phyloP scores from a whole-genome alignment of 1,284 basidiomycete genomes.

The Peniophora sp. region DNA sequence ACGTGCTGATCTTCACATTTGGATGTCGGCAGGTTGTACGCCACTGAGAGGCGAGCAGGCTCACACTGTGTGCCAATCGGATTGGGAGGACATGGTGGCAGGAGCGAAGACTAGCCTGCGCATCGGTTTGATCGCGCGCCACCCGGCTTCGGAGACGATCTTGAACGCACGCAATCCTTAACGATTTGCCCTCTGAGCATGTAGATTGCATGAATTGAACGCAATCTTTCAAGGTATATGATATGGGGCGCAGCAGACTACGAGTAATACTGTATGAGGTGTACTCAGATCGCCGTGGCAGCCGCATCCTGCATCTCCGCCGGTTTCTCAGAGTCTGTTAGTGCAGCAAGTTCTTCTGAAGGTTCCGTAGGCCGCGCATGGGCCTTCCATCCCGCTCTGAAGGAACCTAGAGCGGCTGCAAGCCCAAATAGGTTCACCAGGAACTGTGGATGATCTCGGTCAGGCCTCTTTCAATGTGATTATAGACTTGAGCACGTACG shows the following conservation, averaged over 20 bases:
- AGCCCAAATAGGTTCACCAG: constrained; percentile 59
- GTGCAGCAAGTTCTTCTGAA: not conserved
- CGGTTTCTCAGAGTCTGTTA: not conserved
- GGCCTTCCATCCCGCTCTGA: constrained; percentile 69
- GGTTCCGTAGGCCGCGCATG: constrained; percentile 43
- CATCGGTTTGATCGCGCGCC: too few relatives aligned
- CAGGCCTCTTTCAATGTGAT: constrained; percentile 1
- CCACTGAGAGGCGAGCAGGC: not conserved
- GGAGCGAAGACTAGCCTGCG: too few relatives aligned
- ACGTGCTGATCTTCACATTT: constrained; percentile 47
- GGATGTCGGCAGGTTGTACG: not conserved
- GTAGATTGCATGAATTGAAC: too few relatives aligned
- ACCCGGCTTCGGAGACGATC: too few relatives aligned
- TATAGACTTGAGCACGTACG: constrained; percentile 25
- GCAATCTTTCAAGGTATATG: too few relatives aligned
- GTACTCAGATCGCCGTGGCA: too few relatives aligned
- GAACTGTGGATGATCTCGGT: constrained; percentile 29
- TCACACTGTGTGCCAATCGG: constrained; percentile 10
- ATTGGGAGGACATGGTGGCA: too few relatives aligned
- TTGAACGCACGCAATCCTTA: too few relatives aligned
- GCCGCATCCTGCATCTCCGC: not conserved
- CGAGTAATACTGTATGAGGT: too few relatives aligned
- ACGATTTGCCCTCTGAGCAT: too few relatives aligned
- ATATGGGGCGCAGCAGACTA: too few relatives aligned
- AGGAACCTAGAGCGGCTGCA: constrained; percentile 55